phyloP scores from a whole-genome alignment of 129 eudicot genomes.

The Calendula officinalis region DNA sequence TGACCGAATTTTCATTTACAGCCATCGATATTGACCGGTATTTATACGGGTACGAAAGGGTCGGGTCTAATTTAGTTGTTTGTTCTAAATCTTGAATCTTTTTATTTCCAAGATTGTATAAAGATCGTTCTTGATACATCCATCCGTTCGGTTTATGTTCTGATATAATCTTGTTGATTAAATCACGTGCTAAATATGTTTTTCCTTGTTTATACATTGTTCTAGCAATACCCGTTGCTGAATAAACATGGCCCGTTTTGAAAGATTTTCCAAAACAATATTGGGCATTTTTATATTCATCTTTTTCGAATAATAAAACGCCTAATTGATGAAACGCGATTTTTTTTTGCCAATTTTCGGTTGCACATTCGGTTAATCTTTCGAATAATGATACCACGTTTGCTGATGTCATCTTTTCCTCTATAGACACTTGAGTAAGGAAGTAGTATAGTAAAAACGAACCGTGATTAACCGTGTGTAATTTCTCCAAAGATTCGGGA shows the following conservation, averaged over 20 bases:
- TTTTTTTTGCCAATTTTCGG: slow-evolving; percentile 58
- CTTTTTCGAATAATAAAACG: slow-evolving; percentile 50
- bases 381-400: slow-evolving; percentile 39
- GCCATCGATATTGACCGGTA: slow-evolving; percentile 55
- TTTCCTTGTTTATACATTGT: slow-evolving; percentile 55
- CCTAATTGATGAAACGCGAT: slow-evolving; percentile 67
- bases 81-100: slow-evolving; percentile 48
- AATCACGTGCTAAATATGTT: slow-evolving; percentile 56
- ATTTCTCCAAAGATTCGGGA: slow-evolving; percentile 50
- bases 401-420: slow-evolving; percentile 45
- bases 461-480: slow-evolving; percentile 48
- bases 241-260: slow-evolving; percentile 71
- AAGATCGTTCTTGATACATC: slow-evolving; percentile 71
- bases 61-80: slow-evolving; percentile 60
- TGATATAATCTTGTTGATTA: slow-evolving; percentile 41
- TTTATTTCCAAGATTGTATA: slow-evolving; percentile 60
- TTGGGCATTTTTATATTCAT: slow-evolving; percentile 52
- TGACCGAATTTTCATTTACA: slow-evolving; percentile 35
- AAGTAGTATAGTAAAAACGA: slow-evolving; percentile 60
- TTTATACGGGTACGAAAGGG: slow-evolving; percentile 64
- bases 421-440: slow-evolving; percentile 69
- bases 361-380: slow-evolving; percentile 46
- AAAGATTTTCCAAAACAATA: slow-evolving; percentile 49
- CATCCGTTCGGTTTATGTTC: slow-evolving; percentile 49
- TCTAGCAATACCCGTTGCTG: slow-evolving; percentile 57